These are phyloP conservation scores for Microbotryum lychnidis-dioicae DNA, from an alignment of 1,284 basidiomycete genomes.

Conservation along the genomic window DNA sequence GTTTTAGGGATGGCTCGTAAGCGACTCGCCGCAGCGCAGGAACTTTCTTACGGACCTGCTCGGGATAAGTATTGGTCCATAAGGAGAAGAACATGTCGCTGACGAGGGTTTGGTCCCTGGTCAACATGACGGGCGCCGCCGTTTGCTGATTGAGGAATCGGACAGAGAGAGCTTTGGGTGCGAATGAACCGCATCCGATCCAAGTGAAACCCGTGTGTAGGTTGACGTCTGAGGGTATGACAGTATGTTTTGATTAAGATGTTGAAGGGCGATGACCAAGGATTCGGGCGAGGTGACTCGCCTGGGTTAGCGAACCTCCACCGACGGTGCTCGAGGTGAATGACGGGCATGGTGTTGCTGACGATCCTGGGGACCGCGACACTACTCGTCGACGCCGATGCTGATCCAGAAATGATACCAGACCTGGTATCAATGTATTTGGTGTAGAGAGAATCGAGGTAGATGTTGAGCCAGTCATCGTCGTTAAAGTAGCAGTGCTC, in stretches of 20 bases:
- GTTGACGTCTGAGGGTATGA: constrained; percentile 9
- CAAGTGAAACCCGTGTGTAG: constrained; percentile 29
- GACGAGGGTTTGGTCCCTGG: constrained; percentile 12
- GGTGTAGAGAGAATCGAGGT: constrained; percentile 31
- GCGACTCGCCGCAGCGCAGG: not conserved
- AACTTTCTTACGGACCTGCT: constrained; percentile 11
- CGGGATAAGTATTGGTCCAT: constrained; percentile 32
- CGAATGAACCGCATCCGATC: constrained; percentile 26
- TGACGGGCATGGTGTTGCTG: constrained; percentile 24
- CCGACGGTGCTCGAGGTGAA: constrained; percentile 21
- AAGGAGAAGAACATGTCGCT: constrained; percentile 30
- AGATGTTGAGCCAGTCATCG: constrained; percentile 27
- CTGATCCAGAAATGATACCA: not conserved
- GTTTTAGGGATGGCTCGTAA: not conserved
- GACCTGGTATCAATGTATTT: constrained; percentile 13
- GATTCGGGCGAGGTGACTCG: not conserved
- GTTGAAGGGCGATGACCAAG: not conserved
- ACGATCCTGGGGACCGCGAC: constrained; percentile 8
- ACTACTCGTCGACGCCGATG: not conserved
- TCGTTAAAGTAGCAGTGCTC: constrained; percentile 30
- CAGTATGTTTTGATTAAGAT: not conserved
- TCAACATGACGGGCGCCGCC: constrained; percentile 13
- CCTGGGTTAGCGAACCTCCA: constrained; percentile 29
- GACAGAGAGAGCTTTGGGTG: constrained; percentile 14
- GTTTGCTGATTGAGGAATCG: constrained; percentile 25